Percentiles rank a stretch among this genome's conserved stretches.
Evolutionary conservation across 805 yeast genomes (phyloP).

Genomic region (Yarrowia deformans): DNA sequence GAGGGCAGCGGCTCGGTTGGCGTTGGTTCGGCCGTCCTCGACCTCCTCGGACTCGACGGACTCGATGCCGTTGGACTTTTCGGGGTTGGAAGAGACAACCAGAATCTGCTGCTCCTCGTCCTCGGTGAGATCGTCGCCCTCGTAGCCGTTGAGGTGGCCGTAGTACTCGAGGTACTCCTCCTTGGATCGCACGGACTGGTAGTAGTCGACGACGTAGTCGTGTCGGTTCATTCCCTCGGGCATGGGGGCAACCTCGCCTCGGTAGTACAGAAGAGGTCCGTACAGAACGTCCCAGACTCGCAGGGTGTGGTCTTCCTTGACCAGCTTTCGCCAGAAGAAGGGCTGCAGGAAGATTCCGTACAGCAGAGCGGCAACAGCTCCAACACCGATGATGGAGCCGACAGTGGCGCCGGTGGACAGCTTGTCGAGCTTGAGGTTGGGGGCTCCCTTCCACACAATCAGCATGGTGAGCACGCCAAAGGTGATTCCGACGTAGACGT

Average conservation of each 20-base stretch:
- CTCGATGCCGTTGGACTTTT: constrained; percentile 33
- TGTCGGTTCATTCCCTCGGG: constrained; percentile 57
- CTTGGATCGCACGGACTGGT: constrained; percentile 48
- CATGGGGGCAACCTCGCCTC: constrained; percentile 67
- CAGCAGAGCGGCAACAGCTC: constrained; percentile 60
- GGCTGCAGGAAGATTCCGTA: constrained; percentile 67
- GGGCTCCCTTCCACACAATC: constrained; percentile 83
- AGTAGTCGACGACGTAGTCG: constrained; percentile 65
- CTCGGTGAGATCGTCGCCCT: constrained; percentile 40
- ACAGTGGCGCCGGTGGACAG: constrained; percentile 61
- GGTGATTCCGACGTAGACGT: constrained; percentile 65
- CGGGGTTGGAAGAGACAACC: constrained; percentile 37
- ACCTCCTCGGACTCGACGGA: constrained; percentile 41
- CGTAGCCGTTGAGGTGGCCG: constrained; percentile 37
- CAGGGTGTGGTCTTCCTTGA: constrained; percentile 71
- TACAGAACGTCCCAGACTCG: constrained; percentile 61
- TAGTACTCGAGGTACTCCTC: constrained; percentile 34
- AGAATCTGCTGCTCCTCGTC: constrained; percentile 39
- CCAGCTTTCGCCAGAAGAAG: constrained; percentile 64
- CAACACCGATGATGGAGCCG: constrained; percentile 71
- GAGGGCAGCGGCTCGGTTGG: constrained; percentile 22
- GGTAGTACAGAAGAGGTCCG: constrained; percentile 70
- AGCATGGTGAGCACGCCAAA: constrained; percentile 73
- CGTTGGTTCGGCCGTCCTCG: constrained; percentile 49
- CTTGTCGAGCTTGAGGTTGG: constrained; percentile 63